phyloP scores from a whole-genome alignment of 495 filamentous ascomycete genomes.

The Neurospora sp. region DNA sequence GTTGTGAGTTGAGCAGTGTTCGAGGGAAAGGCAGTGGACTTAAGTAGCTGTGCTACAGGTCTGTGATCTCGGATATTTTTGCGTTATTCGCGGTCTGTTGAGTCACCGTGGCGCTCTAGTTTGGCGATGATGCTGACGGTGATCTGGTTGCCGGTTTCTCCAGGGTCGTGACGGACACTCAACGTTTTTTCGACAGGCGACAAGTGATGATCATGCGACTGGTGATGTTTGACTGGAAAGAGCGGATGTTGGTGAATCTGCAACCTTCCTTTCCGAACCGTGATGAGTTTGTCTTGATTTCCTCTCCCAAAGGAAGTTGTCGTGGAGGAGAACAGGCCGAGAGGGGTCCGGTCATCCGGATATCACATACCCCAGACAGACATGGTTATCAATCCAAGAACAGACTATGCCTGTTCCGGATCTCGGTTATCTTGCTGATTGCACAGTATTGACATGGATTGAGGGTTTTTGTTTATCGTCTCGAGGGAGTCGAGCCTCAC shows the following conservation, averaged over 20 bases:
- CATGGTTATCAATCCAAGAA: not conserved
- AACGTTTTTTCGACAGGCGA: too few relatives aligned
- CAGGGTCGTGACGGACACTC: not conserved
- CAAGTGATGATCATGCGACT: too few relatives aligned
- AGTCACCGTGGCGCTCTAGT: too few relatives aligned
- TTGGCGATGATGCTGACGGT: too few relatives aligned
- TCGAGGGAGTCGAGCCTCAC: not conserved
- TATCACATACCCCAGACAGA: not conserved
- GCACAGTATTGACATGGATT: not conserved
- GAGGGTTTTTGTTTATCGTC: not conserved
- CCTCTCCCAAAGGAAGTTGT: not conserved
- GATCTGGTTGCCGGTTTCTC: fast-evolving
- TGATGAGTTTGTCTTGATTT: not conserved
- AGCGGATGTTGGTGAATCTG: not conserved
- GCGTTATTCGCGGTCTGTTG: not conserved
- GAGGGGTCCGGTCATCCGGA: not conserved
- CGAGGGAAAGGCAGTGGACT: not conserved
- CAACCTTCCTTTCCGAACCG: fast-evolving
- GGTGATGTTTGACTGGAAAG: not conserved
- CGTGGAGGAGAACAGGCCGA: not conserved
- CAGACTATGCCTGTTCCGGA: not conserved
- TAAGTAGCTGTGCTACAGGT: not conserved
- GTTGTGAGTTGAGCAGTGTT: not conserved
- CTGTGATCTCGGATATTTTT: not conserved
- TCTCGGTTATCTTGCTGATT: not conserved